phyloP scores from a whole-genome alignment of 2,329 filamentous ascomycete species.

The Leptographium lundbergii region DNA sequence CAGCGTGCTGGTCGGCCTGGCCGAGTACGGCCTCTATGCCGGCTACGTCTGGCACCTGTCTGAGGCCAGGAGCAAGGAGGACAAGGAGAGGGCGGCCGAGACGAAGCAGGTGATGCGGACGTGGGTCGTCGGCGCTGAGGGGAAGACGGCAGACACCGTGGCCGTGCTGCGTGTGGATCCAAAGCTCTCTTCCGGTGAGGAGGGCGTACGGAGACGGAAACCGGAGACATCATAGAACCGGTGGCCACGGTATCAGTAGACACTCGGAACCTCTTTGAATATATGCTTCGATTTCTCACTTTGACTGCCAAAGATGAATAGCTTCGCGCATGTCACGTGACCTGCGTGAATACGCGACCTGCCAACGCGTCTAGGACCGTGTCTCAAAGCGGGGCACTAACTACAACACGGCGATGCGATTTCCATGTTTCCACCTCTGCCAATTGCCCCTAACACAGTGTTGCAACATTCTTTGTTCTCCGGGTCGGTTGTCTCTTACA shows the following conservation, averaged over 20 bases:
- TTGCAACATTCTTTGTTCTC: neutral
- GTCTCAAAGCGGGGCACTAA: neutral
- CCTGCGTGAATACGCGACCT: neutral
- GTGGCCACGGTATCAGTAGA: too few species aligned
- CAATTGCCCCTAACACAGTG: neutral
- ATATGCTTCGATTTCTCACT: too few species aligned
- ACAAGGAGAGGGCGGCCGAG: constrained; percentile 44
- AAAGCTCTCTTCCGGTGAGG: neutral
- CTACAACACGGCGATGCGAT: neutral
- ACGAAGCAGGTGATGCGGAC: constrained; percentile 57
- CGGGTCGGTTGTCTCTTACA: neutral
- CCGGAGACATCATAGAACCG: neutral
- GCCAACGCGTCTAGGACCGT: neutral
- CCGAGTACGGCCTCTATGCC: constrained; percentile 66
- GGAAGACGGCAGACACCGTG: constrained; percentile 11
- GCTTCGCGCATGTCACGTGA: neutral
- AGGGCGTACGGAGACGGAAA: neutral
- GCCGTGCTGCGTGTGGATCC: neutral
- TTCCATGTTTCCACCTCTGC: neutral
- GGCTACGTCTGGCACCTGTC: constrained; percentile 61
- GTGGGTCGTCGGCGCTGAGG: constrained; percentile 46
- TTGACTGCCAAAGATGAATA: too few species aligned
- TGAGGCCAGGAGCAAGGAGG: constrained; percentile 53
- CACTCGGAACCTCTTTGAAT: too few species aligned
- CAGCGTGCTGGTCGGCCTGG: constrained; percentile 55